Evolutionary conservation across 352 stramenopile genomes (phyloP).

Genomic region (Phytopythium vexans): DNA sequence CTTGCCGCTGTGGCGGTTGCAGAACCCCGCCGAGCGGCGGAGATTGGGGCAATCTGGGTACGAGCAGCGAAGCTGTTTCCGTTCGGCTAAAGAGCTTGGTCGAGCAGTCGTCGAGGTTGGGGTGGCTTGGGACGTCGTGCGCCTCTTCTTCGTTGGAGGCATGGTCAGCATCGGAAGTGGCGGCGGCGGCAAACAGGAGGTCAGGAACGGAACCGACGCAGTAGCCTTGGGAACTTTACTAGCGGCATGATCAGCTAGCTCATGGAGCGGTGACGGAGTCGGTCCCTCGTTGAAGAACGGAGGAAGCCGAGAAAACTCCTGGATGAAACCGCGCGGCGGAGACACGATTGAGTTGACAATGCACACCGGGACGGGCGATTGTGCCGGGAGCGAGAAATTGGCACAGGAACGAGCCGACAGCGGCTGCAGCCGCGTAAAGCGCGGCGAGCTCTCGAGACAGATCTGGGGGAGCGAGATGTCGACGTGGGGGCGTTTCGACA

Average conservation of each 20-base stretch:
- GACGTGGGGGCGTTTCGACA: slow-evolving; percentile 53
- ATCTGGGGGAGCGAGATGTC: slow-evolving; percentile 73
- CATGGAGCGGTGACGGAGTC: slow-evolving; percentile 13
- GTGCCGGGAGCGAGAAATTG: slow-evolving; percentile 31
- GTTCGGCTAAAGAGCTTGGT: slow-evolving; percentile 18
- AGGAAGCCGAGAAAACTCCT: slow-evolving; percentile 64
- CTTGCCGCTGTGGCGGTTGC: slow-evolving; percentile 82
- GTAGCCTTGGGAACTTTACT: slow-evolving; percentile 12
- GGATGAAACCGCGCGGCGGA: slow-evolving; percentile 68
- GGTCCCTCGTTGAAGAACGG: slow-evolving; percentile 64
- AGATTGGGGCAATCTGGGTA: slow-evolving; percentile 77
- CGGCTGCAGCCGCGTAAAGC: slow-evolving; percentile 53
- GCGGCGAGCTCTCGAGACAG: slow-evolving; percentile 60
- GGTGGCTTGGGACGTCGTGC: slow-evolving; percentile 1
- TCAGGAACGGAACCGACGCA: slow-evolving; percentile 33
- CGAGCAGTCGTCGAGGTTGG: slow-evolving; percentile 10
- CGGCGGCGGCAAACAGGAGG: slow-evolving; percentile 50
- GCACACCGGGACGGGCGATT: slow-evolving; percentile 40
- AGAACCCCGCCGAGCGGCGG: slow-evolving; percentile 71
- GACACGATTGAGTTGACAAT: slow-evolving; percentile 73
- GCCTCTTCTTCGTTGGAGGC: slow-evolving; percentile 76
- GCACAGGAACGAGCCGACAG: slow-evolving; percentile 47
- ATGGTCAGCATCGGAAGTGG: slow-evolving; percentile 71
- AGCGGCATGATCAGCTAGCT: slow-evolving; percentile 10
- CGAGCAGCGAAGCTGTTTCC: slow-evolving; percentile 72